Conservation (phyloP, 805 yeast species). For the Candida nanaspora region DNA sequence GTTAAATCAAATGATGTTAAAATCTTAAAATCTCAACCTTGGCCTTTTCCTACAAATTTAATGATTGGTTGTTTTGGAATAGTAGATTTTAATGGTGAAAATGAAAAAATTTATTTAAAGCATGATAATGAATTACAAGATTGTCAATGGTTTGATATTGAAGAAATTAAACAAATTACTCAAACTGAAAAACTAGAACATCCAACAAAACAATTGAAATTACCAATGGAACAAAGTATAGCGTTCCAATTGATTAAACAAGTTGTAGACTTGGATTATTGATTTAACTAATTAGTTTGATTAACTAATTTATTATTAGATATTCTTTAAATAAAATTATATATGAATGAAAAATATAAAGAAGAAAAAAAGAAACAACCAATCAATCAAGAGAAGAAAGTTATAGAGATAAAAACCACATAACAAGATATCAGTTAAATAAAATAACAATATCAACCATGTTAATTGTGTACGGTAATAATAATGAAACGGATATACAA, state of each 20-base stretch:
- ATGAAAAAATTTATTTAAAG: slow-evolving; percentile 60
- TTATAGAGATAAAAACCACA: too few relatives aligned
- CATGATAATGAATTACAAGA: slow-evolving; percentile 84
- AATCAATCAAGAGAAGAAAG: too few relatives aligned
- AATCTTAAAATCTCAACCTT: slow-evolving; percentile 78
- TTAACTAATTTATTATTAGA: neutral
- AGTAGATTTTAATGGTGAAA: slow-evolving; percentile 62
- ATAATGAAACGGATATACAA: too few relatives aligned
- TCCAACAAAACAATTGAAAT: slow-evolving; percentile 29
- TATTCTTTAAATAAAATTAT: neutral
- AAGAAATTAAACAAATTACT: slow-evolving; percentile 38
- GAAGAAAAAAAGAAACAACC: too few relatives aligned
- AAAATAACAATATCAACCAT: too few relatives aligned
- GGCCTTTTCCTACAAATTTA: slow-evolving; percentile 94
- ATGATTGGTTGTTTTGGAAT: slow-evolving; percentile 89
- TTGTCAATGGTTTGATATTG: slow-evolving; percentile 75
- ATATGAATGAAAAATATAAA: neutral
- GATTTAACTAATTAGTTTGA: neutral
- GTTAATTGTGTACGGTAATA: too few relatives aligned
- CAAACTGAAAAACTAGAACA: slow-evolving; percentile 15
- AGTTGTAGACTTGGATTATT: slow-evolving; percentile 12
- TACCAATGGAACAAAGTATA: slow-evolving; percentile 38
- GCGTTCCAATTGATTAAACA: slow-evolving; percentile 37
- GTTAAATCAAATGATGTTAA: slow-evolving; percentile 51
- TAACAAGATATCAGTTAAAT: too few relatives aligned